Base-by-base conservation (phyloP, 371 early-diverging fungal species). In the Mortierella sp. region DNA sequence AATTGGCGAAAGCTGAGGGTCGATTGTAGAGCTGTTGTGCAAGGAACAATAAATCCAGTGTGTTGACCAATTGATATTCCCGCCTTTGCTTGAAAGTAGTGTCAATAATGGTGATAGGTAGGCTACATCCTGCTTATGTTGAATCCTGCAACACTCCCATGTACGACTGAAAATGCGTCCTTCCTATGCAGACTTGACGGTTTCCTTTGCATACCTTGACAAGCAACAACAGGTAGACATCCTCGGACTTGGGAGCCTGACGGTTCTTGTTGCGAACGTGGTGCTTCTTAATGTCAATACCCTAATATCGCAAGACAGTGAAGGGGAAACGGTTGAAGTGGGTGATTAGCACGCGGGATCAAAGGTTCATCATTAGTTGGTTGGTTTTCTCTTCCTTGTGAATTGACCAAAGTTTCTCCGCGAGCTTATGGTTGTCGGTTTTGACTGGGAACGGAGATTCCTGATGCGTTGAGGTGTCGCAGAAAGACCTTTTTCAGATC, bases 201-300 rank as follows among this genome's bases (percentile, higher is more conserved):
- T 26, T 28, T 58, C 47, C 24, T 38, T 34, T 70, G 60, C 87
- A 87, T 91, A 96, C 96, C 96, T 98, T 98, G 89, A 98, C 98
- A 91, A 98, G 94, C 90, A 98, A 94, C 87, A 94, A 92, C 90
- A 98, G 92, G 96, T 98, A 98, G 89, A 97, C 97, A 91, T 98
- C 95, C 90, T 96, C 92, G 83, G 96, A 96, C 90, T 94, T 93
- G 90, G 99, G 98, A 81, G 94, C 97, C 88, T 91, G 88, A 89
- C 99, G 94, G 91, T 92, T 91, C 84, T 92, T 92, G 93, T 96
- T 97, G 96, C 96, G 97, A 86, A 94, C 95, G 96, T 98, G 98
- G 92, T 98, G 97, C 91, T 97, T 96, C 92, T 94, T 94, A 85
- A 97, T 93, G 93, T 98, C 98, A 92, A 98, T 97, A 97, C 97